These are phyloP conservation scores for Leccinum solheimii DNA, from an alignment of 1,284 basidiomycete genomes.

Conservation along the genomic window DNA sequence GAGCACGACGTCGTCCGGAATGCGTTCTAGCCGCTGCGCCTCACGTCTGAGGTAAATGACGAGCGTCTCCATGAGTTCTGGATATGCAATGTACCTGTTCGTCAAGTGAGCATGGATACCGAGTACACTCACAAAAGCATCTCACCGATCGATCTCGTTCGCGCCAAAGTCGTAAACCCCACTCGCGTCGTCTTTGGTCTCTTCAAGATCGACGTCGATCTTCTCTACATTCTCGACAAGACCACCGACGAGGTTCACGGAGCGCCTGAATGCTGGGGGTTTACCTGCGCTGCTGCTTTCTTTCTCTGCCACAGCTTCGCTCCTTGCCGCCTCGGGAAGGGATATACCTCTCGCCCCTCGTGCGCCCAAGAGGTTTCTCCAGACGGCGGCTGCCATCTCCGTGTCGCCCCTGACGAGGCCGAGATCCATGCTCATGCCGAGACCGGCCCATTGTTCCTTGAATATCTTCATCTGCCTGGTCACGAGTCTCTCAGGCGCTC, in stretches of 20 bases:
- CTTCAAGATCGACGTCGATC: slow-evolving; percentile 57
- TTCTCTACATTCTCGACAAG: slow-evolving; percentile 57
- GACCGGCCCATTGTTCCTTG: slow-evolving; percentile 90
- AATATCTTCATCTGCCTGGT: slow-evolving; percentile 90
- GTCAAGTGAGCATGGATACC: slow-evolving; percentile 7
- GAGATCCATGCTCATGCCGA: slow-evolving; percentile 81
- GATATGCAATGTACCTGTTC: slow-evolving; percentile 72
- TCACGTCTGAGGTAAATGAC: slow-evolving; percentile 82
- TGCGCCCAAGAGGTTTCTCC: slow-evolving; percentile 89
- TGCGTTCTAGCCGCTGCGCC: slow-evolving; percentile 65
- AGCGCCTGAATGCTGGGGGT: slow-evolving; percentile 46
- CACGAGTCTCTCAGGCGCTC: slow-evolving; percentile 79
- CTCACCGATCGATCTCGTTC: slow-evolving; percentile 43
- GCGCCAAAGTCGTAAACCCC: slow-evolving; percentile 72
- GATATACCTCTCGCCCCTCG: slow-evolving; percentile 69
- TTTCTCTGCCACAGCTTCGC: not conserved
- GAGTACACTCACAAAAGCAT: not conserved
- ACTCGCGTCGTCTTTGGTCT: slow-evolving; percentile 61
- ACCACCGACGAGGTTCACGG: slow-evolving; percentile 67
- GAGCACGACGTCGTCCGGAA: slow-evolving; percentile 73
- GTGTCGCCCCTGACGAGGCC: slow-evolving; percentile 73
- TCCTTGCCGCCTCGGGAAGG: slow-evolving; percentile 27
- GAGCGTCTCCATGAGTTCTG: slow-evolving; percentile 74
- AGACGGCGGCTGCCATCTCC: slow-evolving; percentile 84
- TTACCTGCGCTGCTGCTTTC: not conserved